Percentiles rank a stretch among this genome's conserved stretches.
Evolutionary conservation across 176 grass and related monocot species (phyloP).

Genomic region (Stipa capillata): DNA sequence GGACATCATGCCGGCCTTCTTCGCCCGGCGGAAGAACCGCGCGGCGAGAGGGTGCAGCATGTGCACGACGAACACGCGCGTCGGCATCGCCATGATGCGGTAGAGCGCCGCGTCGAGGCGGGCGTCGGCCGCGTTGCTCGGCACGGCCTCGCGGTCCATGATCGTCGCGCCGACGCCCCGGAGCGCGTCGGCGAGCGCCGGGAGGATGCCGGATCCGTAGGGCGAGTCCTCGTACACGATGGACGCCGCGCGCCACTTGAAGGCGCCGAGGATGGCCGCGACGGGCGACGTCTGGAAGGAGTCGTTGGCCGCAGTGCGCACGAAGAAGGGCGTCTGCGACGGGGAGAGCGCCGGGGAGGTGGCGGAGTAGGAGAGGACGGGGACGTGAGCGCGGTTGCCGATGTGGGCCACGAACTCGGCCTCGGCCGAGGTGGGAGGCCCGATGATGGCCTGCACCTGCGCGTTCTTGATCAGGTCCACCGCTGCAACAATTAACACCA

Average conservation of each 20-base stretch:
- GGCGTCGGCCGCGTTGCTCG: neutral
- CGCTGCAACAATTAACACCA: slow-evolving; percentile 13
- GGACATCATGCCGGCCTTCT: slow-evolving; percentile 32
- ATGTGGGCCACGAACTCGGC: slow-evolving; percentile 37
- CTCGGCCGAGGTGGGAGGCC: slow-evolving; percentile 19
- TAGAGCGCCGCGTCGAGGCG: slow-evolving; percentile 19
- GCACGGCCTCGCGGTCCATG: slow-evolving; percentile 22
- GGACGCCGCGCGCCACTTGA: slow-evolving; percentile 31
- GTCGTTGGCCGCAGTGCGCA: slow-evolving; percentile 44
- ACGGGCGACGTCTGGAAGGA: slow-evolving; percentile 39
- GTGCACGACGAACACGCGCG: slow-evolving; percentile 65
- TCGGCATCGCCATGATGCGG: slow-evolving; percentile 35
- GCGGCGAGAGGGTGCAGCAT: neutral
- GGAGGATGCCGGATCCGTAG: slow-evolving; percentile 42
- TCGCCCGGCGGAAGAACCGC: slow-evolving; percentile 31
- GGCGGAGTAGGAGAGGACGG: slow-evolving; percentile 55
- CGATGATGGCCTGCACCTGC: slow-evolving; percentile 48
- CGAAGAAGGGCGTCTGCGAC: slow-evolving; percentile 42
- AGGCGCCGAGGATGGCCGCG: slow-evolving; percentile 31
- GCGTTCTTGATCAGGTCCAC: slow-evolving; percentile 48
- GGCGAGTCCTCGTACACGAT: slow-evolving; percentile 52
- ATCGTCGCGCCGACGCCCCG: neutral
- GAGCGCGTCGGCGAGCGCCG: slow-evolving; percentile 37
- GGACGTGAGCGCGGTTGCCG: slow-evolving; percentile 41
- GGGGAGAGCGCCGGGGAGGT: slow-evolving; percentile 34